Evolutionary conservation across 2,329 filamentous ascomycete genomes (phyloP).

Genomic region (Botryotinia convoluta): DNA sequence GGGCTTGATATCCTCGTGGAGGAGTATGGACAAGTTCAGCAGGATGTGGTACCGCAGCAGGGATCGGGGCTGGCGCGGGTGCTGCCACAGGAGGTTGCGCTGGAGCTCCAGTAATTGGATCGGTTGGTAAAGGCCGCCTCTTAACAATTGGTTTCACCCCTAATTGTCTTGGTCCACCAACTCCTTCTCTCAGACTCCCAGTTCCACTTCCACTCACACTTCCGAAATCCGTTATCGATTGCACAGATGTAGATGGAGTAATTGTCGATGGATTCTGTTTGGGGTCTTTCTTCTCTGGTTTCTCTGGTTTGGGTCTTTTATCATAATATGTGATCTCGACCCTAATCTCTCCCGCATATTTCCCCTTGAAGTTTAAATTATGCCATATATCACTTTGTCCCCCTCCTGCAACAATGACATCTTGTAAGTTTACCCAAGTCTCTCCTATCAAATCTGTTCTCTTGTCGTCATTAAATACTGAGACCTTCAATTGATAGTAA

Average conservation of each 20-base stretch:
- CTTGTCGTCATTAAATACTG: conserved; percentile 97
- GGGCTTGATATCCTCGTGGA: conserved; percentile 44
- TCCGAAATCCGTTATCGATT: conserved; percentile 29
- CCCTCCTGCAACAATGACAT: conserved; percentile 79
- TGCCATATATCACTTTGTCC: conserved; percentile 97
- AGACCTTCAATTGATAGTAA: conserved; percentile 93
- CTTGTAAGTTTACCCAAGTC: conserved; percentile 79
- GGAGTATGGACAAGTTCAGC: conserved; percentile 48
- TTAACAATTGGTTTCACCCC: conserved; percentile 61
- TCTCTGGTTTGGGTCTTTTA: conserved; percentile 76
- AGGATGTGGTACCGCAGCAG: conserved; percentile 44
- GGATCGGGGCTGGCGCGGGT: conserved; percentile 40
- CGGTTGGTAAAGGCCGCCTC: conserved; percentile 77
- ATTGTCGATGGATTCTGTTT: conserved; percentile 30
- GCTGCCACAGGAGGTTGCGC: conserved; percentile 45
- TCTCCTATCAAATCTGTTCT: conserved; percentile 96
- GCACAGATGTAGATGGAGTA: conserved; percentile 37
- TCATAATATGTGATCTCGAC: conserved; percentile 98
- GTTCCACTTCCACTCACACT: conserved; percentile 15
- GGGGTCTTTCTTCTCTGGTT: conserved; percentile 51
- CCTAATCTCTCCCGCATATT: conserved; percentile 92
- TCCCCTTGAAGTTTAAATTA: conserved; percentile 78
- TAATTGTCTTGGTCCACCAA: conserved; percentile 47
- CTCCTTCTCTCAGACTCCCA: conserved; percentile 35
- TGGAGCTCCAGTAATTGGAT: conserved; percentile 55